Conservation (phyloP, 306 rosid species). For the Acmispon strigosus region DNA sequence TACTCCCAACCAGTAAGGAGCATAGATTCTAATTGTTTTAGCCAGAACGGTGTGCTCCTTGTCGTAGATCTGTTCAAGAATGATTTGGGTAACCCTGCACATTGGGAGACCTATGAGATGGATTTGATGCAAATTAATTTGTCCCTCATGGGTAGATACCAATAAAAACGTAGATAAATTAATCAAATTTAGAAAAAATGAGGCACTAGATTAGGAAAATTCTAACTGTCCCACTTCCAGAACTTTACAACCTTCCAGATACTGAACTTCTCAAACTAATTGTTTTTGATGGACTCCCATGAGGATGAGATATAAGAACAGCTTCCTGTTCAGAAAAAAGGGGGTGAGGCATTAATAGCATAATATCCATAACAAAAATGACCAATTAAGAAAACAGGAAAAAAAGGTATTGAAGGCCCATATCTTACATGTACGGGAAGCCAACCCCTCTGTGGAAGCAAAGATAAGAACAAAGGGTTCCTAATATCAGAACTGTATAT, state of each 20-base stretch:
- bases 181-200: neutral
- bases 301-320: constrained; percentile 83
- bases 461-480: constrained; percentile 86
- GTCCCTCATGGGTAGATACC: constrained; percentile 4
- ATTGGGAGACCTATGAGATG: constrained; percentile 25
- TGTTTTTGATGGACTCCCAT: constrained; percentile 61
- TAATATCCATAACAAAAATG: neutral
- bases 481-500: constrained; percentile 76
- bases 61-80: constrained; percentile 71
- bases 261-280: constrained; percentile 82
- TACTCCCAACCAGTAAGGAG: constrained; percentile 83
- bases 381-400: neutral
- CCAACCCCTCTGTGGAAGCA: constrained; percentile 97
- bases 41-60: constrained; percentile 53
- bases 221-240: constrained; percentile 5
- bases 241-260: constrained; percentile 77
- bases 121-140: constrained; percentile 19
- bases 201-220: constrained; percentile 3
- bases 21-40: constrained; percentile 68
- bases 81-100: constrained; percentile 84
- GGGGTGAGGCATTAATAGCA: neutral
- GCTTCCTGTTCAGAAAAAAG: constrained; percentile 60
- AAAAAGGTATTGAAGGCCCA: neutral
- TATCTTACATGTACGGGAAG: constrained; percentile 67
- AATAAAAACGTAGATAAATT: constrained; percentile 9